Percentiles rank a stretch among this genome's conserved stretches.
phyloP scores from a whole-genome alignment of 2,329 filamentous ascomycete species.

The Colletotrichum sansevieriae region DNA sequence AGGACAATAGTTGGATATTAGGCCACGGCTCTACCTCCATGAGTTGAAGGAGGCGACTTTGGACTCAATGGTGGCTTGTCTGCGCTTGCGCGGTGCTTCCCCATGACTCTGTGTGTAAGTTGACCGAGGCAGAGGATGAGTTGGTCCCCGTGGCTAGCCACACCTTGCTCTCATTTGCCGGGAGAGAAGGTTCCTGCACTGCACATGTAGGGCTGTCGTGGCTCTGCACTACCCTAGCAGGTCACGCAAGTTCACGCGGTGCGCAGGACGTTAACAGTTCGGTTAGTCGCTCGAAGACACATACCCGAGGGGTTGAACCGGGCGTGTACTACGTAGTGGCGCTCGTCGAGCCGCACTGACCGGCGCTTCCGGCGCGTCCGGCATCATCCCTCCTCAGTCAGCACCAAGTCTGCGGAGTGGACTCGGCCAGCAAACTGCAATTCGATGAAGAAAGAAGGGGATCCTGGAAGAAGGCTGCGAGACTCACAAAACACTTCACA shows the following conservation, averaged over 20 bases:
- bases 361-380: slow-evolving; percentile 4
- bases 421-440: background rate
- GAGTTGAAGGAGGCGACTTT: slow-evolving; percentile 6
- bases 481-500: slow-evolving; percentile 17
- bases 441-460: slow-evolving; percentile 11
- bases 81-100: slow-evolving; percentile 28
- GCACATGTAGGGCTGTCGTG: slow-evolving; percentile 39
- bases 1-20: slow-evolving; percentile 2
- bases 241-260: slow-evolving; percentile 24
- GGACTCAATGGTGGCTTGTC: slow-evolving; percentile 6
- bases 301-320: slow-evolving; percentile 33
- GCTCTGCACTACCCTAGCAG: slow-evolving; percentile 14
- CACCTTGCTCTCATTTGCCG: background rate
- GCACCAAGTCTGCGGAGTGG: slow-evolving; percentile 33
- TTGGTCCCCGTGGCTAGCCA: background rate
- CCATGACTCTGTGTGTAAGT: background rate
- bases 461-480: slow-evolving; percentile 5
- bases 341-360: slow-evolving; percentile 36
- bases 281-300: slow-evolving; percentile 5
- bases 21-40: background rate
- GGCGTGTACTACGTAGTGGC: slow-evolving; percentile 9
- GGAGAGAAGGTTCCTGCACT: slow-evolving; percentile 12
- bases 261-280: slow-evolving; percentile 26
- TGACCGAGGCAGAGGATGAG: background rate
- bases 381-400: slow-evolving; percentile 34